Conservation (phyloP, 2,329 filamentous ascomycete species). For the Verticillium tricorpus region DNA sequence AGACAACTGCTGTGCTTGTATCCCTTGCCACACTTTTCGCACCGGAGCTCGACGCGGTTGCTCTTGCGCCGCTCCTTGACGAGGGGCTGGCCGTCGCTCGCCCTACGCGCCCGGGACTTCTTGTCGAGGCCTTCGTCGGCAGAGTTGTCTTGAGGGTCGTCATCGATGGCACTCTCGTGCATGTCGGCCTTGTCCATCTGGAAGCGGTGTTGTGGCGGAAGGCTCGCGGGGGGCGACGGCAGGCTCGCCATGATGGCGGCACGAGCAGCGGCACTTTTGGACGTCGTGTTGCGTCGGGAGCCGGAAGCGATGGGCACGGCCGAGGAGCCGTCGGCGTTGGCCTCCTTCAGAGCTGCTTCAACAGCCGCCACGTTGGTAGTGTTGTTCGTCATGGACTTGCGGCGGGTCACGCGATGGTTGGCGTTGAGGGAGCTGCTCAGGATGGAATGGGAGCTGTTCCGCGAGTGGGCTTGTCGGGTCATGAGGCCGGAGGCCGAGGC, state of each 20-base stretch:
- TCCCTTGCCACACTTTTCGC: conserved; percentile 97
- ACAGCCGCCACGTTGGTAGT: conserved; percentile 70
- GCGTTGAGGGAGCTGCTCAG: conserved; percentile 73
- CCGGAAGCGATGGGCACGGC: conserved; percentile 54
- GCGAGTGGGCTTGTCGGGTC: conserved; percentile 59
- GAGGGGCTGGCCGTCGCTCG: conserved; percentile 83
- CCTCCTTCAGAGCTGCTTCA: conserved; percentile 67
- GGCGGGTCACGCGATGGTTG: conserved; percentile 80
- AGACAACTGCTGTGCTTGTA: conserved; percentile 99
- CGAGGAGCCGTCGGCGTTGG: conserved; percentile 52
- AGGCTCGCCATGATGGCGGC: conserved; percentile 51
- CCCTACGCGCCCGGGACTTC: conserved; percentile 51
- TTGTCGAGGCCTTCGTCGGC: conserved; percentile 40
- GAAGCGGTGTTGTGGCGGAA: conserved; percentile 53
- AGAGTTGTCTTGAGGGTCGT: conserved; percentile 58
- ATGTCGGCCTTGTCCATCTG: conserved; percentile 43
- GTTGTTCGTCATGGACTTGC: conserved; percentile 86
- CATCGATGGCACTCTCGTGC: conserved; percentile 63
- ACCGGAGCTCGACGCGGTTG: conserved; percentile 82
- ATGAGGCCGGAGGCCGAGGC: conserved; percentile 54
- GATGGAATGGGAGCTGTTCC: conserved; percentile 77
- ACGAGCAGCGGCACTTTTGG: conserved; percentile 55
- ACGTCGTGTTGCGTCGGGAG: conserved; percentile 63
- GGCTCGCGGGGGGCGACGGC: conserved; percentile 62
- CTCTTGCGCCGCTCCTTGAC: conserved; percentile 77